Evolutionary conservation across 805 yeast genomes (phyloP).

Genomic region (Starmerella khaoyaiensis): DNA sequence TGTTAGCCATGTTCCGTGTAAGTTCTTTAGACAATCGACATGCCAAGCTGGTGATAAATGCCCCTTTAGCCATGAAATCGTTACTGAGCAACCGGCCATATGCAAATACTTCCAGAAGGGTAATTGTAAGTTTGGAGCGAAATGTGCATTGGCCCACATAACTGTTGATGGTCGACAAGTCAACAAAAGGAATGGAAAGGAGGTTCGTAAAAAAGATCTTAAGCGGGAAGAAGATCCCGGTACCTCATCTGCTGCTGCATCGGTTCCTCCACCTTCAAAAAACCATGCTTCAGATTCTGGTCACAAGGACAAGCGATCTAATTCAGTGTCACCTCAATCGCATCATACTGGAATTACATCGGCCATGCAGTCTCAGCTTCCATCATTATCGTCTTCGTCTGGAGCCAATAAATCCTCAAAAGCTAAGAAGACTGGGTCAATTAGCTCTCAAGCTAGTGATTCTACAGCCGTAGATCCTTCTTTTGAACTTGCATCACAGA

Average conservation of each 20-base stretch:
- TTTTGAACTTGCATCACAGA: slow-evolving; percentile 13
- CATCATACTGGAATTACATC: not conserved
- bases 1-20: slow-evolving; percentile 90
- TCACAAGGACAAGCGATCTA: not conserved
- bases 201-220: slow-evolving; percentile 7
- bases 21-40: slow-evolving; percentile 79
- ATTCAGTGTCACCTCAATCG: not conserved
- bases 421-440: slow-evolving; percentile 4
- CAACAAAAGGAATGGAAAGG: slow-evolving; percentile 29
- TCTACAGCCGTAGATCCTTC: slow-evolving; percentile 8
- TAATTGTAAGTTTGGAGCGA: slow-evolving; percentile 88
- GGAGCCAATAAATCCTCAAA: not conserved
- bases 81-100: slow-evolving; percentile 36
- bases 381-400: not conserved
- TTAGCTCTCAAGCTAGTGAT: slow-evolving; percentile 9
- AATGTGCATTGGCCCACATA: slow-evolving; percentile 88
- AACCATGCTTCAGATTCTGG: not conserved
- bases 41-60: slow-evolving; percentile 92
- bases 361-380: no score
- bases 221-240: slow-evolving; percentile 4
- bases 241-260: not conserved
- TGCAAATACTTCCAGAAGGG: slow-evolving; percentile 94
- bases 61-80: slow-evolving; percentile 71
- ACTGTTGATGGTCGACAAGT: slow-evolving; percentile 80
- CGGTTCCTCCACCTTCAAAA: not conserved